Conservation (phyloP, 2,329 filamentous ascomycete species). For the Exophiala xenobiotica region DNA sequence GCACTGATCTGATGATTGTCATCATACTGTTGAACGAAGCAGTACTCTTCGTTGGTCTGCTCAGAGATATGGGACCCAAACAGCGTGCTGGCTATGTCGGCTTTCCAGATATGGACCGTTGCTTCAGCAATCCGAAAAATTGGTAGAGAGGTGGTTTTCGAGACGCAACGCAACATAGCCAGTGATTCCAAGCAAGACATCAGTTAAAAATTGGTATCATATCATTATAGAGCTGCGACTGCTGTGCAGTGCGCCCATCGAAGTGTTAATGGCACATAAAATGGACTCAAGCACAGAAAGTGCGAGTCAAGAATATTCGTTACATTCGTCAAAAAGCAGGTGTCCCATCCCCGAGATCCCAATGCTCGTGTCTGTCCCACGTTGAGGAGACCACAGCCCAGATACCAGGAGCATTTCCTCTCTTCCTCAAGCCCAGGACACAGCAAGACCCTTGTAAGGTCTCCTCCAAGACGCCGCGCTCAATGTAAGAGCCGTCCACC, state of each 20-base stretch:
- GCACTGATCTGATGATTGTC: too few relatives aligned
- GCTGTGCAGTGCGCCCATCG: background rate
- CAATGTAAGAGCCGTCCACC: background rate
- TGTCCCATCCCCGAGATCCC: background rate
- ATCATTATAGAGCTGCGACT: background rate
- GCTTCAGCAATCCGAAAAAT: too few relatives aligned
- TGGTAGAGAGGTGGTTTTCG: background rate
- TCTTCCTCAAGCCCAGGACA: too few relatives aligned
- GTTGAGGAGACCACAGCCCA: background rate
- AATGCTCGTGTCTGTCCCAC: background rate
- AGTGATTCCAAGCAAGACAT: background rate
- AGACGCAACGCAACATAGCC: background rate
- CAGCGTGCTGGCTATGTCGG: too few relatives aligned
- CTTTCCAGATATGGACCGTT: too few relatives aligned
- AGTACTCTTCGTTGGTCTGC: too few relatives aligned
- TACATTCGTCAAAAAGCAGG: background rate
- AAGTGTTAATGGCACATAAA: background rate
- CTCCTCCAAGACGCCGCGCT: too few relatives aligned
- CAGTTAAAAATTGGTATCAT: background rate
- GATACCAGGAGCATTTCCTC: too few relatives aligned
- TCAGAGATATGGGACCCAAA: too few relatives aligned
- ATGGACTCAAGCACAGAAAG: conserved; percentile 2
- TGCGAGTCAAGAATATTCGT: conserved; percentile 4
- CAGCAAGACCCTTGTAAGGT: too few relatives aligned
- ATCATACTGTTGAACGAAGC: too few relatives aligned